Evolutionary conservation across 1,139 yeast species (phyloP).

Genomic region (Suhomyces bolitotheri): DNA sequence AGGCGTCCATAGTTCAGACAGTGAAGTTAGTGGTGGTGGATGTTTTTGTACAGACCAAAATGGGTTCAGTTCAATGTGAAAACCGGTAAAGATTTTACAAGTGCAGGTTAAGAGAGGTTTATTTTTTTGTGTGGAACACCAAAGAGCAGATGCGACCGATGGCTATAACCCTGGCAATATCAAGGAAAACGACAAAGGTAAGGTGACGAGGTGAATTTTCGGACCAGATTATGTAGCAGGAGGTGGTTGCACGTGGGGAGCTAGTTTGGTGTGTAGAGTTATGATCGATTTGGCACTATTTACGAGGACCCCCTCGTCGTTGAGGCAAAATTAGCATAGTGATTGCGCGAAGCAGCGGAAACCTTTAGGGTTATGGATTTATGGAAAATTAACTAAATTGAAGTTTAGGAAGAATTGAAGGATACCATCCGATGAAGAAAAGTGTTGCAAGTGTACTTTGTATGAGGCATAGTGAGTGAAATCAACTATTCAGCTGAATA

Average conservation of each 20-base stretch:
- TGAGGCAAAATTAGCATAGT: constrained; percentile 6
- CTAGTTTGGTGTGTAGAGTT: too few relatives aligned
- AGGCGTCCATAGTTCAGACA: constrained; percentile 66
- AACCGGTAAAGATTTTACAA: constrained; percentile 8
- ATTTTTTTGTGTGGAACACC: constrained; percentile 1
- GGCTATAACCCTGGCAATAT: too few relatives aligned
- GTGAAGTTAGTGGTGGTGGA: neutral
- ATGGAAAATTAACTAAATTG: constrained; percentile 2
- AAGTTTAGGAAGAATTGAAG: too few relatives aligned
- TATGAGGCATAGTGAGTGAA: neutral
- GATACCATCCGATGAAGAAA: neutral
- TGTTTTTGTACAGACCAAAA: too few relatives aligned
- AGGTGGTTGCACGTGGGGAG: constrained; percentile 5
- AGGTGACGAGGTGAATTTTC: neutral
- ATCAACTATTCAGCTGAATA: too few relatives aligned
- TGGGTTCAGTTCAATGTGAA: too few relatives aligned
- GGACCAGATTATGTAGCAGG: neutral
- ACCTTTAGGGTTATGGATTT: constrained; percentile 15
- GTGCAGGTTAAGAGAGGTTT: constrained; percentile 16
- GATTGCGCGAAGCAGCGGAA: constrained; percentile 6
- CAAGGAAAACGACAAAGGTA: neutral
- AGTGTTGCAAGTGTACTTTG: constrained; percentile 6
- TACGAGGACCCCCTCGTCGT: constrained; percentile 11
- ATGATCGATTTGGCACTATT: neutral
- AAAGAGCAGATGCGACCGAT: too few relatives aligned